Base-by-base conservation (phyloP, 1,284 basidiomycete species). In the Caloboletus firmus region DNA sequence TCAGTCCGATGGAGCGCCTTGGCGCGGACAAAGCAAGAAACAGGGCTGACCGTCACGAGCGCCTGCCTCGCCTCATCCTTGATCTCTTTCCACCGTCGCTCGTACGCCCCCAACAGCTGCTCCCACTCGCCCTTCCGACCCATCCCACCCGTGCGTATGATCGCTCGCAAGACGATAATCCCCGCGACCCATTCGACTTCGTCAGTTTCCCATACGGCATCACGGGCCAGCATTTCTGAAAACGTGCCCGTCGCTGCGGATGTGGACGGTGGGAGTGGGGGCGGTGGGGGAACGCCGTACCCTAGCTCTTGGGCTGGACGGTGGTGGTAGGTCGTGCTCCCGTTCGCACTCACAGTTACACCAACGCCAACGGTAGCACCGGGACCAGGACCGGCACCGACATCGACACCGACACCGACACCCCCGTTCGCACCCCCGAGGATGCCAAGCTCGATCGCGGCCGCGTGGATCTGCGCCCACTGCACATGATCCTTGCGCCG, bases 111-210 rank as follows among this genome's bases (percentile, higher is more conserved):
- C 61, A 83, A 51, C 18, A 84, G 57, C 32, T 76, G 75, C 52
- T 78, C 79, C 61, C 81, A 82, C 53, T 81, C 78, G 37, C 74
- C 72, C 58, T 77, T 70, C 57, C 74, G 72, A 56, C 72, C 66
- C 39, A 73, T 60, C 55, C 76, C 74, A 0, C 74, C 73, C 36
- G 76, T 78, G 49, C 79, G 68, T 51, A 82, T 83, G 42, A 84
- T 73, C 31, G 79, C 78, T 10, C 79, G 69, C 45, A 84, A 61
- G 18, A 84, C 74, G 57, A 76, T 79, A 37, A 81, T 77, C 5
- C 82, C 82, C 7, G 82, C 80, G 11, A 82, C 79, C 82, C 82
- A 84, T 60, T 84, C 82, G 40, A 82, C 82, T 61, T 84, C 82
- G 54, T 84, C 82, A 0, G 72, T 54, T 62, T 83, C 82, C 81